These are phyloP conservation scores for Loxodes magnus DNA, from an alignment of 73 alveolate genomes.

Conservation along the genomic window DNA sequence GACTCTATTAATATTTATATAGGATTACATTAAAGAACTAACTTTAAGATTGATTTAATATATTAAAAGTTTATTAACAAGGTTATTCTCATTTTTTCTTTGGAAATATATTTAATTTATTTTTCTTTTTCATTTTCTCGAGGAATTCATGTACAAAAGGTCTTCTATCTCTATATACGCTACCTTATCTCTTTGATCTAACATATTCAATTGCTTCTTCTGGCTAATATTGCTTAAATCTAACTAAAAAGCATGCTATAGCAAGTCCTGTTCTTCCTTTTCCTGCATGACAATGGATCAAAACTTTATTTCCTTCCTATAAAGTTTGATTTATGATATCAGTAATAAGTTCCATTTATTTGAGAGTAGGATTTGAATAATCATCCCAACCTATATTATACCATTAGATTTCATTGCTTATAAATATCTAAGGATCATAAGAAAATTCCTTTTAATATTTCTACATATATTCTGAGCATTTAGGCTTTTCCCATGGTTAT, in stretches of 20 bases:
- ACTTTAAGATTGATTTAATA: too few species aligned
- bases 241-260: slow-evolving; percentile 43
- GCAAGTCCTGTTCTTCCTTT: slow-evolving; percentile 63
- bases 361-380: slow-evolving; percentile 35
- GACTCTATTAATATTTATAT: too few species aligned
- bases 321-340: slow-evolving; percentile 19
- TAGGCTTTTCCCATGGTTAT: slow-evolving; percentile 59
- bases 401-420: slow-evolving; percentile 21
- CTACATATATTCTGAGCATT: slow-evolving; percentile 42
- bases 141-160: too few species aligned
- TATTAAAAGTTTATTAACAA: too few species aligned
- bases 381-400: slow-evolving; percentile 54
- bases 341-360: slow-evolving; percentile 18
- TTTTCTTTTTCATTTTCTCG: too few species aligned
- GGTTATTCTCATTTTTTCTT: too few species aligned
- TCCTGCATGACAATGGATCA: slow-evolving; percentile 65
- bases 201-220: too few species aligned
- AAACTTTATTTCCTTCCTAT: slow-evolving; percentile 31
- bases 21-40: too few species aligned
- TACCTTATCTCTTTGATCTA: too few species aligned
- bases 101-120: too few species aligned
- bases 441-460: slow-evolving; percentile 34
- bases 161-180: too few species aligned
- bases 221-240: too few species aligned
- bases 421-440: slow-evolving; percentile 33